Base-by-base conservation (phyloP, 208 protist genomes). In the Leishmania aethiopica region DNA sequence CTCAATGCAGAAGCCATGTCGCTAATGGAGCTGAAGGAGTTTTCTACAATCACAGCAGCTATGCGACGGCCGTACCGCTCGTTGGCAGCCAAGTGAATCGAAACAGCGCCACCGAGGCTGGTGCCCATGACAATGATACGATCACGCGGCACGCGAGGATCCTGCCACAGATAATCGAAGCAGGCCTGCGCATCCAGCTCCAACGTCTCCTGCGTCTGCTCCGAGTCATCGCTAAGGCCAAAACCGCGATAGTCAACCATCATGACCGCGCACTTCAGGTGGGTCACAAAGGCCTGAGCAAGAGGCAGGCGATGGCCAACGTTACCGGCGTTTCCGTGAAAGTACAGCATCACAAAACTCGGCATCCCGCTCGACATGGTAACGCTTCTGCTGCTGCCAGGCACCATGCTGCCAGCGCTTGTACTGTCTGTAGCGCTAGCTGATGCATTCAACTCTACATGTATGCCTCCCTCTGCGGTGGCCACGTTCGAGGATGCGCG, bases 231-330 rank as follows among this genome's bases (percentile, higher is more conserved):
- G 80, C 92, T 97, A 42, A 87, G 79, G 59, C 96, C 96, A 86
- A 90, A 98, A n/a, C 95, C 96, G 35, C 96, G 89, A 86, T 98
- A 98, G 83, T 98, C 94, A 25, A 98, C 79, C 93, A 98, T 94
- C 67, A 98, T 82, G 57, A 98, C 91, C 15, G 89, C 92, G 83
- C 93, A 96, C 7, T 83, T 78, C 45, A 94, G 77, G 17, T 84
- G 75, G 28, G 81, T 59, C 22, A 93, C 85, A 17, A 98, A 83
- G 45, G 90, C 69, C 49, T 82, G 67, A 15, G 94, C 94, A 73
- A 96, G 85, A 3, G 85, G 88, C 17, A 98, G 88, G 57, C 95
- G 90, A 80, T 98, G 94, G 37, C 95, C 95, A 17, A 97, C 94
- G 84, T 98, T 98, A 42, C 96, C 95, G 3, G 96, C 94, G 72